Conservation (phyloP, 2,329 filamentous ascomycete genomes). For the Monosporascus cannonballus region DNA sequence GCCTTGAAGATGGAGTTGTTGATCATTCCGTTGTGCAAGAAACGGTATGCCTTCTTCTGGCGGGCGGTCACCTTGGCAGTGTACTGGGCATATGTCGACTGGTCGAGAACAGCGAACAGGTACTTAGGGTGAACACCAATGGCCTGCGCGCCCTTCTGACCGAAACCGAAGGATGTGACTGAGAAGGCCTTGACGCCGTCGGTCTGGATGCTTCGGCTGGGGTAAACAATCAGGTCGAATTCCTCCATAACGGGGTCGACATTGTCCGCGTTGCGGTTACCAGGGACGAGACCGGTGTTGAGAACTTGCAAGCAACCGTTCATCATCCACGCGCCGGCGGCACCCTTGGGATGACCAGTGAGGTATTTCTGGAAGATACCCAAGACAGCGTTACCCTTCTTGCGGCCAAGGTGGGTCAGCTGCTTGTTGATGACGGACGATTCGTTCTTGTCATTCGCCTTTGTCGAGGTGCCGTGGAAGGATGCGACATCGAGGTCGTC, state of each 20-base stretch:
- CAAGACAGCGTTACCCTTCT: slow-evolving; percentile 91
- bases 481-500: slow-evolving; percentile 93
- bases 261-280: slow-evolving; percentile 97
- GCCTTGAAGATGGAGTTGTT: slow-evolving; percentile 97
- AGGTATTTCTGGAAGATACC: slow-evolving; percentile 99
- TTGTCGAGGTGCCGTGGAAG: slow-evolving; percentile 97
- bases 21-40: slow-evolving; percentile 97
- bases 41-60: slow-evolving; percentile 98
- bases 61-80: slow-evolving; percentile 81
- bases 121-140: slow-evolving; percentile 95
- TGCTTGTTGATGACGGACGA: slow-evolving; percentile 96
- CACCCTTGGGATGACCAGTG: slow-evolving; percentile 98
- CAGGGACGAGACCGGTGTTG: slow-evolving; percentile 88
- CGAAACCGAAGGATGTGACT: slow-evolving; percentile 97
- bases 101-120: slow-evolving; percentile 88
- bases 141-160: slow-evolving; percentile 95
- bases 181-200: slow-evolving; percentile 98
- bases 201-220: slow-evolving; percentile 90
- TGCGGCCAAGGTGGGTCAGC: slow-evolving; percentile 86
- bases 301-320: slow-evolving; percentile 96
- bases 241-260: slow-evolving; percentile 95
- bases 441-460: slow-evolving; percentile 99
- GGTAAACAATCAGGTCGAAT: slow-evolving; percentile 97
- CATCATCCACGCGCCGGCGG: slow-evolving; percentile 99
- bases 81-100: slow-evolving; percentile 76